Evolutionary conservation across 2,329 filamentous ascomycete genomes (phyloP).

Genomic region (Exophiala oligosperma): DNA sequence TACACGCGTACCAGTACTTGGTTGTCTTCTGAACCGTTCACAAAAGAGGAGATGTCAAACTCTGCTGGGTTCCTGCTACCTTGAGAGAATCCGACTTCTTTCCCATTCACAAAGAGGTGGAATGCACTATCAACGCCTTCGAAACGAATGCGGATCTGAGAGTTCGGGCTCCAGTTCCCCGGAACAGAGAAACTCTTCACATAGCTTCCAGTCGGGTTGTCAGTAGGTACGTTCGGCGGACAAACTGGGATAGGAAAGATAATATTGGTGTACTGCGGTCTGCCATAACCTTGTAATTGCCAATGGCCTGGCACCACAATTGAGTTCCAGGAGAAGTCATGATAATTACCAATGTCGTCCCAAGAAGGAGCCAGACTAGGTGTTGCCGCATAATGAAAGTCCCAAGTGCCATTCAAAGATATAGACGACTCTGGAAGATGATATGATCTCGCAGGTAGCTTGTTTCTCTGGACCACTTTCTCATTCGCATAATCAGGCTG

Average conservation of each 20-base stretch:
- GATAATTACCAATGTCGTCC: conserved; percentile 31
- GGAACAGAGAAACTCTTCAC: conserved; percentile 55
- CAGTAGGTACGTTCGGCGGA: conserved; percentile 61
- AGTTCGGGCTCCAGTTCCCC: conserved; percentile 33
- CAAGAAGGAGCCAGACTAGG: conserved; percentile 6
- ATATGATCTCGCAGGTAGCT: conserved; percentile 55
- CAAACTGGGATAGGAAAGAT: conserved; percentile 65
- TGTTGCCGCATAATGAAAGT: conserved; percentile 41
- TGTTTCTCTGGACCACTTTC: conserved; percentile 54
- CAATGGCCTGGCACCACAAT: conserved; percentile 67
- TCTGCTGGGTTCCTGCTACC: conserved; percentile 68
- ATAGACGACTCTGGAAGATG: conserved; percentile 49
- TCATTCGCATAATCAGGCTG: conserved; percentile 35
- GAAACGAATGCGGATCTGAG: conserved; percentile 64
- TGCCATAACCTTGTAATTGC: conserved; percentile 68
- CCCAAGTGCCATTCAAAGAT: conserved; percentile 57
- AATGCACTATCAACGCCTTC: conserved; percentile 73
- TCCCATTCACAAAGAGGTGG: conserved; percentile 67
- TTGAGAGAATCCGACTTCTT: conserved; percentile 66
- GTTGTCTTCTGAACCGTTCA: conserved; percentile 53
- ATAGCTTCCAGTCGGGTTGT: conserved; percentile 68
- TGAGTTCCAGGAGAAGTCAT: conserved; percentile 48
- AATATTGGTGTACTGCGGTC: conserved; percentile 69
- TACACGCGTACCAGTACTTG: conserved; percentile 65
- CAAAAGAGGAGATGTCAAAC: conserved; percentile 62